Evolutionary conservation across 495 filamentous ascomycete genomes (phyloP), one percentile per base, ranked within the genome.

Genomic region (Immersiella caudata): DNA sequence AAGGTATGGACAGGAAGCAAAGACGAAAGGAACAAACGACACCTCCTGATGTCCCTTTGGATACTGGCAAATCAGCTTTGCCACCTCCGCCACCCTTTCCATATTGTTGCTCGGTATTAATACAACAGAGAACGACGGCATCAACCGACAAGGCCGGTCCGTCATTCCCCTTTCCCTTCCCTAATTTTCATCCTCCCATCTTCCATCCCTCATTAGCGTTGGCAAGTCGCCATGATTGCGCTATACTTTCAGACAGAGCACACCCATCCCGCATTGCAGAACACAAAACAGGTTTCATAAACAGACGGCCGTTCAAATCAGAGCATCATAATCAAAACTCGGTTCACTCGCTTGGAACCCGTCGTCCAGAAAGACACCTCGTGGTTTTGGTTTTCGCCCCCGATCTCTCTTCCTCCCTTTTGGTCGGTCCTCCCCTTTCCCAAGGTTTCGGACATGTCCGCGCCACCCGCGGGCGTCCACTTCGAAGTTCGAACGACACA

Each of bases 271-370:
- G 25, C 21, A 59, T 5, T 12, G 26, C 18, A 49, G 21, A 66
- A 58, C 14, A 69, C 51, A 54, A 51, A 46, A 40, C 49, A 58
- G 35, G 33, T 21, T 24, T 52, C 33, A 68, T 54, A 60, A 33
- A 50, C 46, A 33, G 46, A 20, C 67, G 67, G 67, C 67, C 67
- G 67, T 69, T 69, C 62, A 69, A 56, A 50, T 69, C 67, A 60
- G 67, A 69, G 60, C 67, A 65, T 64, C 52, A 46, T 60, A 55
- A 62, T 24, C 64, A 67, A 61, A 61, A 61, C 25, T 24, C 25
- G 54, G 22, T 57, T 57, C 54, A 46, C 33, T 24, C n/a, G 27
- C 36, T 40, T 49, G 20, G n/a, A 25, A 21, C 29, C 60, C 60
- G 36, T 35, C 35, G 40, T 46, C 60, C 20, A 50, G 36, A 62